Evolutionary conservation across 2,329 filamentous ascomycete genomes (phyloP).

Genomic region (Ophidiomyces ophidiicola): DNA sequence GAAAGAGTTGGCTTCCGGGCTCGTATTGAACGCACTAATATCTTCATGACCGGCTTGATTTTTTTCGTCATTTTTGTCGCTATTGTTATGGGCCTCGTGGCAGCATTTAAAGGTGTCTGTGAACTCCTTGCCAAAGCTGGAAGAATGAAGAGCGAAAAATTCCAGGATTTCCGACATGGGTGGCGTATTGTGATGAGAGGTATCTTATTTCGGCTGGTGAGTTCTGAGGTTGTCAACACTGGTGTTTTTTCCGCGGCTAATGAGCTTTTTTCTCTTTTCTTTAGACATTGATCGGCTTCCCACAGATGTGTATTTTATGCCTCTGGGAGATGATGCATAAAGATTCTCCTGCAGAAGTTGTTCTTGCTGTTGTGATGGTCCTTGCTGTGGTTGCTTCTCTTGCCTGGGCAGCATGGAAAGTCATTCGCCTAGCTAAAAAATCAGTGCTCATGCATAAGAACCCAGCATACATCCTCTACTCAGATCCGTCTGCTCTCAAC

Average conservation of each 20-base stretch:
- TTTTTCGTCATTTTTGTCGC: constrained; percentile 81
- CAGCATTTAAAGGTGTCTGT: constrained; percentile 67
- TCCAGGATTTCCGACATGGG: constrained; percentile 84
- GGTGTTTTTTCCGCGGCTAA: constrained; percentile 6
- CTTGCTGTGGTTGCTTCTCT: constrained; percentile 66
- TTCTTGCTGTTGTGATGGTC: constrained; percentile 80
- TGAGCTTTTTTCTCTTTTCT: constrained; percentile 1
- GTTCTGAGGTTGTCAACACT: constrained; percentile 14
- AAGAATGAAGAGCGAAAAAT: constrained; percentile 74
- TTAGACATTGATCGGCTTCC: constrained; percentile 71
- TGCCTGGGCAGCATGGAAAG: constrained; percentile 77
- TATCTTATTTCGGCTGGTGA: constrained; percentile 70
- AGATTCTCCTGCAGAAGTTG: constrained; percentile 75
- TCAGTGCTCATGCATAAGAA: constrained; percentile 90
- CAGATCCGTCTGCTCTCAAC: constrained; percentile 84
- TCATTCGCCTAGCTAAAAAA: constrained; percentile 75
- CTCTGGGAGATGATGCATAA: constrained; percentile 83
- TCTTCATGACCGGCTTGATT: constrained; percentile 81
- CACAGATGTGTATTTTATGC: constrained; percentile 78
- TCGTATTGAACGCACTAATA: constrained; percentile 75
- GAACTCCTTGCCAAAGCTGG: constrained; percentile 62
- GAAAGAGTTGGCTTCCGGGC: constrained; percentile 79
- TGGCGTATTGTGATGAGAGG: constrained; percentile 90
- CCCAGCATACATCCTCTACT: constrained; percentile 92
- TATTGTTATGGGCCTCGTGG: constrained; percentile 58